Conservation (phyloP, 768 basidiomycete genomes). For the Aureoboletus auriporus region DNA sequence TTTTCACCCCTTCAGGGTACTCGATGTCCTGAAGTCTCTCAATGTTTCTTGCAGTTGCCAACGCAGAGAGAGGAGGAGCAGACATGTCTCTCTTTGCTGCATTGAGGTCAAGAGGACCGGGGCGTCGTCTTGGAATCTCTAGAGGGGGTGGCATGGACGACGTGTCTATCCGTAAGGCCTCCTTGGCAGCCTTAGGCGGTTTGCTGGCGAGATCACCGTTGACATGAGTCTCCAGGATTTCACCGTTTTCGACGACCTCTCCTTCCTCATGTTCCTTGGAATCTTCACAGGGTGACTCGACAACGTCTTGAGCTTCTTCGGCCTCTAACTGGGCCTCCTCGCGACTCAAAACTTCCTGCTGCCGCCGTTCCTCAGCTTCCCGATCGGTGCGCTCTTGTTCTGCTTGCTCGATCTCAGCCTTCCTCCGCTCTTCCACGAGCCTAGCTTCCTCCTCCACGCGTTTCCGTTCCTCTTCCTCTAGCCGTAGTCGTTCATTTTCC, state of each 20-base stretch:
- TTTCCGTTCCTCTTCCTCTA: constrained; percentile 35
- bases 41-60: constrained; percentile 82
- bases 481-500: constrained; percentile 33
- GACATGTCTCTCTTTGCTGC: constrained; percentile 40
- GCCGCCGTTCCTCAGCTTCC: constrained; percentile 30
- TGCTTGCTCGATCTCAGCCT: constrained; percentile 35
- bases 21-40: constrained; percentile 71
- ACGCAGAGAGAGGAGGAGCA: constrained; percentile 45
- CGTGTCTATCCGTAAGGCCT: constrained; percentile 64
- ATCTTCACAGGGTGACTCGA: constrained; percentile 40
- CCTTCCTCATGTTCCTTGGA: constrained; percentile 42
- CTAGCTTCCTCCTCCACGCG: constrained; percentile 20
- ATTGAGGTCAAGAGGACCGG: constrained; percentile 71
- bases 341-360: constrained; percentile 14
- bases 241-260: constrained; percentile 32
- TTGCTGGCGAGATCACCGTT: constrained; percentile 42
- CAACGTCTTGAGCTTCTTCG: constrained; percentile 31
- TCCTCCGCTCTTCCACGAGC: constrained; percentile 30
- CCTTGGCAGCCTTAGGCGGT: constrained; percentile 37
- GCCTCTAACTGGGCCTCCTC: constrained; percentile 33
- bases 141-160: constrained; percentile 38
- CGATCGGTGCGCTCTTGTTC: constrained; percentile 39
- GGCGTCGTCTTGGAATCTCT: constrained; percentile 46
- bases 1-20: constrained; percentile 81
- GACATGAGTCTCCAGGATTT: constrained; percentile 22